Conservation (phyloP, 768 basidiomycete genomes). For the Albatrellus ellisii region DNA sequence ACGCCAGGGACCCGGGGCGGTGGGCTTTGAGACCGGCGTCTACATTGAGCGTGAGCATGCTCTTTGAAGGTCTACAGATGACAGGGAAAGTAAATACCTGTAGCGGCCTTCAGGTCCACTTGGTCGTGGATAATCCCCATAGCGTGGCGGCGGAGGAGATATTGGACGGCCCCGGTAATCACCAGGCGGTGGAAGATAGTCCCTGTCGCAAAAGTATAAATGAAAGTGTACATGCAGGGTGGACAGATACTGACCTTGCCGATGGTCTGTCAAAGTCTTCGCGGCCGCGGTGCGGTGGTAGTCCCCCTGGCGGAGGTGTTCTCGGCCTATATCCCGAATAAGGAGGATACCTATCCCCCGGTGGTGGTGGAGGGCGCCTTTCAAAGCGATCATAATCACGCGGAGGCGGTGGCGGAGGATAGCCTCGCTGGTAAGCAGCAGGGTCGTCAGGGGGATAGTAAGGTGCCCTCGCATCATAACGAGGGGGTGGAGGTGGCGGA, state of each 20-base stretch:
- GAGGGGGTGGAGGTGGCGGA: constrained; percentile 37
- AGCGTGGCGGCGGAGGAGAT: constrained; percentile 16
- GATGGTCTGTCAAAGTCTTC: constrained; percentile 21
- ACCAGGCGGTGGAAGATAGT: constrained; percentile 1
- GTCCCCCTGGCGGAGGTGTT: constrained; percentile 10
- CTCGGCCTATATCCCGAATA: constrained; percentile 30
- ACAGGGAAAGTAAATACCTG: constrained; percentile 8
- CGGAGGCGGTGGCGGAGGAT: constrained; percentile 34
- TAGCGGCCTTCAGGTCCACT: constrained; percentile 10
- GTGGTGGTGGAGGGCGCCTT: constrained; percentile 28
- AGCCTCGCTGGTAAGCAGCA: constrained; percentile 38
- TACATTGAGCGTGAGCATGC: constrained; percentile 1
- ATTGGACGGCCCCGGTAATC: constrained; percentile 16
- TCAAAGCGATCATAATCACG: constrained; percentile 45
- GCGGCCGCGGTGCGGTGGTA: constrained; percentile 12
- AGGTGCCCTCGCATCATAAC: constrained; percentile 36
- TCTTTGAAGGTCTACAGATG: neutral
- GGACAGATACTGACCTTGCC: constrained; percentile 5
- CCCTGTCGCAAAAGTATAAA: neutral
- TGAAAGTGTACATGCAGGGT: neutral
- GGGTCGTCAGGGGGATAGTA: constrained; percentile 31
- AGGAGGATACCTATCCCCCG: constrained; percentile 28
- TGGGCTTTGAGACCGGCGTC: constrained; percentile 16
- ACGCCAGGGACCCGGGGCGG: constrained; percentile 10
- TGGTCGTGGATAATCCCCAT: constrained; percentile 15